phyloP scores from a whole-genome alignment of 495 filamentous ascomycete species.

The Venustampulla echinocandica region DNA sequence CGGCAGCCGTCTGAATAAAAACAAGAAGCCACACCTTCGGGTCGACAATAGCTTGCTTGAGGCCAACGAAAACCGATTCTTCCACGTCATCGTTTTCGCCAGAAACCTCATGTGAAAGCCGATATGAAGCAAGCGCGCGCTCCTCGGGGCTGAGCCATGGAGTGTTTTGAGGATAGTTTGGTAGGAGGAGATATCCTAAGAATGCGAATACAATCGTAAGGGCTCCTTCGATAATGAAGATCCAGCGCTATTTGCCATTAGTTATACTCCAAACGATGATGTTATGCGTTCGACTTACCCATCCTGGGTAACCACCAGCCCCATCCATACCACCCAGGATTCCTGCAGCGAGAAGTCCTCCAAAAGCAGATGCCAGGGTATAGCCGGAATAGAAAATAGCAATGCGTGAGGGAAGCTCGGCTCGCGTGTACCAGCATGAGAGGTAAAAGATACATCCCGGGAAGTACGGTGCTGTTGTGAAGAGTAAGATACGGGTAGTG shows the following conservation, averaged over 20 bases:
- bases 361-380: constrained; percentile 48
- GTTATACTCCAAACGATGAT: no score
- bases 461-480: constrained; percentile 37
- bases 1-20: no score
- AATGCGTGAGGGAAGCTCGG: constrained; percentile 30
- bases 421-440: constrained; percentile 37
- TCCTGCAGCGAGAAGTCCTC: constrained; percentile 50
- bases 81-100: constrained; percentile 11
- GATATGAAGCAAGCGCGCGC: constrained; percentile 8
- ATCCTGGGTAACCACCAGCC: constrained; percentile 37
- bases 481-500: constrained; percentile 47
- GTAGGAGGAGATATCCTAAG: constrained; percentile 13
- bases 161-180: constrained; percentile 23
- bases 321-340: constrained; percentile 37
- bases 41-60: constrained; percentile 18
- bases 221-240: constrained; percentile 34
- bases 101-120: constrained; percentile 6
- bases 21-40: constrained; percentile 16
- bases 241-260: no score
- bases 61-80: constrained; percentile 8
- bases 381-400: constrained; percentile 52
- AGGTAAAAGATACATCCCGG: constrained; percentile 43
- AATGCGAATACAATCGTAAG: constrained; percentile 24
- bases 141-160: constrained; percentile 17
- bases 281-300: no score